Percentiles rank a stretch among this genome's conserved stretches.
Evolutionary conservation across 73 alveolate genomes (phyloP).

Genomic region (Blepharisma japonicum): DNA sequence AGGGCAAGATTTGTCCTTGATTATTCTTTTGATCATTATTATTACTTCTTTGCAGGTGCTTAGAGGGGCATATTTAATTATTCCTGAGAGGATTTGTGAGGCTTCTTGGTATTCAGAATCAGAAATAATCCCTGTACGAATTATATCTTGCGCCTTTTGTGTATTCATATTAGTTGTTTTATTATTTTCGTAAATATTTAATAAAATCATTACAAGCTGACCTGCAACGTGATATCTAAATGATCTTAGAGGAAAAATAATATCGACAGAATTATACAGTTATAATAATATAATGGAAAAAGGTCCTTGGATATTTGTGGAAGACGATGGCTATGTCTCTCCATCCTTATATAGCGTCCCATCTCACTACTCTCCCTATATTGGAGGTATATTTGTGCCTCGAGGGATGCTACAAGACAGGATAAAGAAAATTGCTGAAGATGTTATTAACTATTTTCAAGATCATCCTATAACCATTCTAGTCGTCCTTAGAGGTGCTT

Average conservation of each 20-base stretch:
- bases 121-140: background rate
- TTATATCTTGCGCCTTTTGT: background rate
- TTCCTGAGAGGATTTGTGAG: background rate
- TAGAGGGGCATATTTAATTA: background rate
- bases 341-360: background rate
- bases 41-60: conserved; percentile 21
- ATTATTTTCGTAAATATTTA: no score
- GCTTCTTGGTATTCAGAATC: background rate
- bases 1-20: background rate
- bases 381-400: background rate
- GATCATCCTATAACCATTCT: background rate
- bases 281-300: background rate
- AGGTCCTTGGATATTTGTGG: background rate
- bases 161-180: no score
- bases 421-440: conserved; percentile 1
- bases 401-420: background rate
- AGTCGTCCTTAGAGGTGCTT: conserved; percentile 31
- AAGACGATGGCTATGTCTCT: background rate
- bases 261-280: no score
- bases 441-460: background rate
- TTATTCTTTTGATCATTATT: background rate
- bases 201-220: no score
- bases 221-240: no score
- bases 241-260: no score
- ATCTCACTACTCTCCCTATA: background rate